Evolutionary conservation across 208 protist species (phyloP).

Genomic region (Trypanosoma boissoni): DNA sequence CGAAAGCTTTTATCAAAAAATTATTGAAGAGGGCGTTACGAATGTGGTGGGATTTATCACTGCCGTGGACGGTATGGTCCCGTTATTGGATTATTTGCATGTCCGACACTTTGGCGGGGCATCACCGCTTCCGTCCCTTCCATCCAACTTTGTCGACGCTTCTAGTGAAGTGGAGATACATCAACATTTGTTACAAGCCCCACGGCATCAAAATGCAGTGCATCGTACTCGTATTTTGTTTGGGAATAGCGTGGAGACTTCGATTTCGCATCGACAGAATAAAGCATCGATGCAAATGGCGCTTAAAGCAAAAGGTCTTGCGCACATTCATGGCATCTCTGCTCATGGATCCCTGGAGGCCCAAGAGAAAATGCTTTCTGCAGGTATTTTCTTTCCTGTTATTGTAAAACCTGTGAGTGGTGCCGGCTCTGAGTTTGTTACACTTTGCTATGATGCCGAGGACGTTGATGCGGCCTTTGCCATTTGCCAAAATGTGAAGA

Average conservation of each 20-base stretch:
- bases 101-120: constrained; percentile 24
- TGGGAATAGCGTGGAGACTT: constrained; percentile 57
- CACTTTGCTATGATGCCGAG: constrained; percentile 53
- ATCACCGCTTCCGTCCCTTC: not conserved
- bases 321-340: constrained; percentile 57
- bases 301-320: constrained; percentile 49
- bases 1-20: constrained; percentile 54
- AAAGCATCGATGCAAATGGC: constrained; percentile 59
- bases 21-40: constrained; percentile 44
- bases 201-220: too few relatives aligned
- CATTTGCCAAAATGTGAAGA: constrained; percentile 34
- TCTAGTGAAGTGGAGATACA: too few relatives aligned
- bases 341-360: constrained; percentile 30
- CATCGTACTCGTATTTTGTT: constrained; percentile 32
- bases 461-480: constrained; percentile 58
- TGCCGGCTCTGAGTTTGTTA: constrained; percentile 76
- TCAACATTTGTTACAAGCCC: too few relatives aligned
- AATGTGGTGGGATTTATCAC: constrained; percentile 66
- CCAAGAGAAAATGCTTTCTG: constrained; percentile 21
- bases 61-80: constrained; percentile 47
- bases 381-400: constrained; percentile 57
- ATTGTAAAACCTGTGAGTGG: constrained; percentile 84
- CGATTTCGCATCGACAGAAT: constrained; percentile 53
- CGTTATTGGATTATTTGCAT: constrained; percentile 67
- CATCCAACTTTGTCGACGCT: too few relatives aligned